Evolutionary conservation across 495 filamentous ascomycete species (phyloP).

Genomic region (Penicillium atrosanguineum): DNA sequence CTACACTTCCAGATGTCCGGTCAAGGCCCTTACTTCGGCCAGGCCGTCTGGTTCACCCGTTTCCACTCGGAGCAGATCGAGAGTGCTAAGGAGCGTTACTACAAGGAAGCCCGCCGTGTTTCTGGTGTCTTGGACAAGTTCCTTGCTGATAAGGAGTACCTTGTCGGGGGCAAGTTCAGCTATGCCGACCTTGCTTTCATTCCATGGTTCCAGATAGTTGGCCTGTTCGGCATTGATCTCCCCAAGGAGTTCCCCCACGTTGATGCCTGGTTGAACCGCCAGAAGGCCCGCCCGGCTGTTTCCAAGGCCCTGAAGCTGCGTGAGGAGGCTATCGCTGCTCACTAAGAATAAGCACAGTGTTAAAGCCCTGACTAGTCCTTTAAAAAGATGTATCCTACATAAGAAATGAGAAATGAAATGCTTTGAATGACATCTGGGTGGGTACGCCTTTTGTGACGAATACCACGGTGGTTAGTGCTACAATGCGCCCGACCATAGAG

Average conservation of each 20-base stretch:
- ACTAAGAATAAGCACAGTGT: neutral
- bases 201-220: slow-evolving; percentile 43
- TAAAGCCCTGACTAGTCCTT: neutral
- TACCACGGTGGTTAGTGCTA: no score
- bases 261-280: slow-evolving; percentile 41
- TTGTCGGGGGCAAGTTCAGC: slow-evolving; percentile 58
- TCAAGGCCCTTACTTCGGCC: slow-evolving; percentile 70
- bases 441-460: no score
- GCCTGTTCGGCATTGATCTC: slow-evolving; percentile 24
- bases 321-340: slow-evolving; percentile 15
- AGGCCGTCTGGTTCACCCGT: slow-evolving; percentile 52
- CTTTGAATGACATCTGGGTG: neutral
- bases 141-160: slow-evolving; percentile 50
- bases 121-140: slow-evolving; percentile 54
- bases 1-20: slow-evolving; percentile 65
- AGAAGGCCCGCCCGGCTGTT: slow-evolving; percentile 39
- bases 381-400: neutral
- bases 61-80: slow-evolving; percentile 58
- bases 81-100: slow-evolving; percentile 57
- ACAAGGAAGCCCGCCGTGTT: slow-evolving; percentile 59
- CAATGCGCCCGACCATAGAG: no score
- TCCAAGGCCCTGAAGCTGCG: slow-evolving; percentile 39
- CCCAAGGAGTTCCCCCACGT: slow-evolving; percentile 41
- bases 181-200: slow-evolving; percentile 61
- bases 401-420: neutral